Evolutionary conservation across 306 rosid species (phyloP).

Genomic region (Gillenia trifoliata): DNA sequence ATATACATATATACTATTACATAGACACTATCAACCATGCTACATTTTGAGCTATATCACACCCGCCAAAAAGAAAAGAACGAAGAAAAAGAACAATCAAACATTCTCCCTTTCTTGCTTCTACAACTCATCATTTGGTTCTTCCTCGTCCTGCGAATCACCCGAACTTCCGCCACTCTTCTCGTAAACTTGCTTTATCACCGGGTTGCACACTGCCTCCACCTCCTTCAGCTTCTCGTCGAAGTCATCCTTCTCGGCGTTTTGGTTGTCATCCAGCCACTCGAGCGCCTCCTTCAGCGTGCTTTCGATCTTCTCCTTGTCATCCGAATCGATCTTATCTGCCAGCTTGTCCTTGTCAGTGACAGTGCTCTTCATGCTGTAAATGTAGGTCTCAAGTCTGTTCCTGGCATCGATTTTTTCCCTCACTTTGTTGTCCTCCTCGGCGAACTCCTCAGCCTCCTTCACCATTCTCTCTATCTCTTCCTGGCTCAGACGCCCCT

Average conservation of each 20-base stretch:
- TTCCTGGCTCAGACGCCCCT: slow-evolving; percentile 56
- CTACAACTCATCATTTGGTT: slow-evolving; percentile 40
- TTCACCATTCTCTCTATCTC: slow-evolving; percentile 52
- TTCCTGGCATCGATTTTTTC: slow-evolving; percentile 45
- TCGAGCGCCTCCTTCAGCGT: slow-evolving; percentile 38
- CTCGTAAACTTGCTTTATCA: slow-evolving; percentile 34
- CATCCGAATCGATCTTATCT: slow-evolving; percentile 44
- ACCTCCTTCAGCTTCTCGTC: slow-evolving; percentile 48
- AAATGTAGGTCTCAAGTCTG: slow-evolving; percentile 48
- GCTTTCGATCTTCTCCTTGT: slow-evolving; percentile 42
- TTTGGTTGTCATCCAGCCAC: slow-evolving; percentile 48
- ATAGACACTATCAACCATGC: too few species aligned
- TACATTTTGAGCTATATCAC: background rate
- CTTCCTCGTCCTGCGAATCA: slow-evolving; percentile 28
- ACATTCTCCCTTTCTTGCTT: background rate
- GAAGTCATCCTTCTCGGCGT: slow-evolving; percentile 36
- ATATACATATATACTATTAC: background rate
- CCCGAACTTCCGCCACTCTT: slow-evolving; percentile 35
- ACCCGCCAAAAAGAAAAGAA: background rate
- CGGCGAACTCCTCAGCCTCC: slow-evolving; percentile 58
- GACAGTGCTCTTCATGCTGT: slow-evolving; percentile 40
- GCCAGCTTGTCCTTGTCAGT: slow-evolving; percentile 39
- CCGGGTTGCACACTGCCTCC: slow-evolving; percentile 40
- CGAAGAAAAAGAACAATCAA: background rate
- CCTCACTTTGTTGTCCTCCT: slow-evolving; percentile 43